These are phyloP conservation scores for Pisolithus marmoratus DNA, from an alignment of 768 basidiomycete genomes.

Conservation along the genomic window DNA sequence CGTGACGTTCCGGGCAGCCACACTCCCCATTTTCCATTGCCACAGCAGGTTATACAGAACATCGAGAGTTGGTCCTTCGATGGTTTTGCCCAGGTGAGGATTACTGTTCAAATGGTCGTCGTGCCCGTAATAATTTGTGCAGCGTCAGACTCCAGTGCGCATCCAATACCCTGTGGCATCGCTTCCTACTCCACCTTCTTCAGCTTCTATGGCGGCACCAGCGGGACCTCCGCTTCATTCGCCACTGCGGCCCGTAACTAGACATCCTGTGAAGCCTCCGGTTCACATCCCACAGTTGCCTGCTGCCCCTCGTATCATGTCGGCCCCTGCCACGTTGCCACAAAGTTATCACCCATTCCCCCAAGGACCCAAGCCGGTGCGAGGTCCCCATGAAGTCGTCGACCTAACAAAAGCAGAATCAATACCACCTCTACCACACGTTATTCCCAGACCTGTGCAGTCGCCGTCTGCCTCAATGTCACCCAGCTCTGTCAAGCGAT, in stretches of 20 bases:
- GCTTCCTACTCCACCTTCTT: background rate
- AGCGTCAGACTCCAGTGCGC: background rate
- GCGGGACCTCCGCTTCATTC: background rate
- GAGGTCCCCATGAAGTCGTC: background rate
- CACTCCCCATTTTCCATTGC: background rate
- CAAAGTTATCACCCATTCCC: constrained; percentile 2
- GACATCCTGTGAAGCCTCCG: constrained; percentile 1
- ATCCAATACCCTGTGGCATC: background rate
- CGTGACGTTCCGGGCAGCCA: background rate
- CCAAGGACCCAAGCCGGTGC: constrained; percentile 1
- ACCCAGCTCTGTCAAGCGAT: constrained; percentile 11
- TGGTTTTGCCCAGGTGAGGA: background rate
- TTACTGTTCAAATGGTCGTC: background rate
- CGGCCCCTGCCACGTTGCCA: constrained; percentile 2
- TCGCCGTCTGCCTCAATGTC: constrained; percentile 1
- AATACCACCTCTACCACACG: background rate
- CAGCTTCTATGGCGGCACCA: background rate
- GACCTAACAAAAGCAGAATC: constrained; percentile 1
- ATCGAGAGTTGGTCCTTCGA: background rate
- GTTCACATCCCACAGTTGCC: background rate
- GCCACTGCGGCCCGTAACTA: background rate
- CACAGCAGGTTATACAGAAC: background rate
- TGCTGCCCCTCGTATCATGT: constrained; percentile 1
- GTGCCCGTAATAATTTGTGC: background rate
- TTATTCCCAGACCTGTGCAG: background rate